Percentiles rank a stretch among this genome's conserved stretches.
Evolutionary conservation across 1,284 basidiomycete genomes (phyloP).

Genomic region (Boletus smithii): DNA sequence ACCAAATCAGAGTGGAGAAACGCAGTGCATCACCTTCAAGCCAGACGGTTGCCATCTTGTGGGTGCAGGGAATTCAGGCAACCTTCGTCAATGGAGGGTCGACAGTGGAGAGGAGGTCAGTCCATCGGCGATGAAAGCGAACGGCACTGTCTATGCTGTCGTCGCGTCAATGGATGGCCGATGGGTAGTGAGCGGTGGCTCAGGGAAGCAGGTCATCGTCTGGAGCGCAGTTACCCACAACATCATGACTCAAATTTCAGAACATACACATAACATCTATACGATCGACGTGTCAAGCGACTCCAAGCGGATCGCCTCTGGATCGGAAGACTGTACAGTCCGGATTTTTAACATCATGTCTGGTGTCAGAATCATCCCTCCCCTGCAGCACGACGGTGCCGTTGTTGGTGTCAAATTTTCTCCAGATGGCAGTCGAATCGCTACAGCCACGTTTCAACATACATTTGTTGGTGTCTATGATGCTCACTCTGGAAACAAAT

Average conservation of each 20-base stretch:
- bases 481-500: not conserved
- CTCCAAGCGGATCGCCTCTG: not conserved
- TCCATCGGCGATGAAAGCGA: not conserved
- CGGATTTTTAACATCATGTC: not conserved
- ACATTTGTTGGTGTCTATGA: not conserved
- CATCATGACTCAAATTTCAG: not conserved
- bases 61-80: not conserved
- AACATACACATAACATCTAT: not conserved
- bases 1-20: not conserved
- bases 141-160: not conserved
- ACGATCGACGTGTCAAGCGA: not conserved
- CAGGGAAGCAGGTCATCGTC: not conserved
- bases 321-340: not conserved
- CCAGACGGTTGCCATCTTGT: not conserved
- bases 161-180: not conserved
- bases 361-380: not conserved
- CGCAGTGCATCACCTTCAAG: not conserved
- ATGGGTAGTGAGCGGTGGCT: conserved; percentile 2
- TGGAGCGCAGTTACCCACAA: not conserved
- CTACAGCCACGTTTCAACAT: not conserved
- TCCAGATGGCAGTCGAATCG: not conserved
- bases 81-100: not conserved
- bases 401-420: not conserved
- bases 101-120: not conserved
- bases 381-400: not conserved